Percentiles rank a stretch among this genome's conserved stretches.
phyloP scores from a whole-genome alignment of 192 early-diverging fungal genomes.

The Gamsiella multidivaricata region DNA sequence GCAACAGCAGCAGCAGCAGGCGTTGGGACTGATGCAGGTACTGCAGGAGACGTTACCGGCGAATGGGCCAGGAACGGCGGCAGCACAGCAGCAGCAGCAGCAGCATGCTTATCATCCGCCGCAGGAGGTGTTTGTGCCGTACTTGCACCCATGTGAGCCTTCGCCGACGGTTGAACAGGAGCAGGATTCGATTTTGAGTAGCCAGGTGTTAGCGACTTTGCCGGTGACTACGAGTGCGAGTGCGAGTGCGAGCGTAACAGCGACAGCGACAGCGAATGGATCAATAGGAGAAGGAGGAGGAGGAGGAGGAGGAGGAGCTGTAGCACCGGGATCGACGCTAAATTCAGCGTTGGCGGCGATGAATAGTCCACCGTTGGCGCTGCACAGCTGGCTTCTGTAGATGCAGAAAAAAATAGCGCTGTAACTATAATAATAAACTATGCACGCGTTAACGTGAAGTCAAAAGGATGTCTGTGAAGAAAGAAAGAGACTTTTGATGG shows the following conservation, averaged over 20 bases:
- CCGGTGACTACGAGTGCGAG: too few relatives aligned
- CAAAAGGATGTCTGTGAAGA: too few relatives aligned
- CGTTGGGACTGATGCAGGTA: background rate
- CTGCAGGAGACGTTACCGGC: background rate
- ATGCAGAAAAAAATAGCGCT: too few relatives aligned
- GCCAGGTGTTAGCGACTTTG: background rate
- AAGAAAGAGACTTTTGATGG: too few relatives aligned
- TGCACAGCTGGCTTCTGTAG: too few relatives aligned
- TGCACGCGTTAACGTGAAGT: too few relatives aligned
- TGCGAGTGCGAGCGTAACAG: background rate
- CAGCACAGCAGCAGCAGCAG: background rate
- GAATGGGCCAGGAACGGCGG: background rate
- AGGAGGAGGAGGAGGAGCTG: too few relatives aligned
- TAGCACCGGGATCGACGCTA: background rate
- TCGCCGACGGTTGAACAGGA: constrained; percentile 23
- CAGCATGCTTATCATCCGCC: constrained; percentile 15
- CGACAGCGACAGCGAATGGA: background rate
- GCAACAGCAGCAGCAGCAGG: constrained; percentile 1
- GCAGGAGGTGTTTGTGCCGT: constrained; percentile 37
- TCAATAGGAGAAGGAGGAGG: too few relatives aligned
- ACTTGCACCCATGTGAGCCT: constrained; percentile 43
- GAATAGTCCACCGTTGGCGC: too few relatives aligned
- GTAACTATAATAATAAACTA: too few relatives aligned
- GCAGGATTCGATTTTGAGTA: constrained; percentile 4
- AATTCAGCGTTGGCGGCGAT: background rate